These are phyloP conservation scores for Cyclanthera cordifolia DNA, from an alignment of 306 rosid species.

Conservation along the genomic window DNA sequence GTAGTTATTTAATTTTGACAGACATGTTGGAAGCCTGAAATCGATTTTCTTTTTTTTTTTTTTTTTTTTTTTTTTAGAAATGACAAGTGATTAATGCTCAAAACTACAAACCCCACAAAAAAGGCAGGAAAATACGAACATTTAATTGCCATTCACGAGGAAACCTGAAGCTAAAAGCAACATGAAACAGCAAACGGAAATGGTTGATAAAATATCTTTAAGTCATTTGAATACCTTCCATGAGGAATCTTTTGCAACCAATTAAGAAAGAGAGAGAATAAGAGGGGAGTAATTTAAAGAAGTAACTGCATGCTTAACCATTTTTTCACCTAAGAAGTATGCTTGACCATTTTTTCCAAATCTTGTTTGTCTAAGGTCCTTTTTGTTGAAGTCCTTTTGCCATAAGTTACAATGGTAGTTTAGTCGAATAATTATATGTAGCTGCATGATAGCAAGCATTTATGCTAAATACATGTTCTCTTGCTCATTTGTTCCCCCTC, in stretches of 20 bases:
- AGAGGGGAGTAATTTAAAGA: not conserved
- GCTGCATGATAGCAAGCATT: not conserved
- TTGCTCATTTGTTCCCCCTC: not conserved
- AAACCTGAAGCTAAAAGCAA: not conserved
- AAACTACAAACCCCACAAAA: too few species aligned
- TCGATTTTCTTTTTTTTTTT: too few species aligned
- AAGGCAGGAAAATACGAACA: not conserved
- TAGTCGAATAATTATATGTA: not conserved
- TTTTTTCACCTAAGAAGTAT: not conserved
- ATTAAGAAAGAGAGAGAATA: conserved; percentile 2
- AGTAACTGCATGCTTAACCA: not conserved
- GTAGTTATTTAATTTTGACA: not conserved
- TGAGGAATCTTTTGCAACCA: not conserved
- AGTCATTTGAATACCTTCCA: not conserved
- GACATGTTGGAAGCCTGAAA: not conserved
- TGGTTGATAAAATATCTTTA: not conserved
- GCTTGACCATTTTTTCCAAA: not conserved
- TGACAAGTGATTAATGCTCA: too few species aligned
- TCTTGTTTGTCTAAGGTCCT: not conserved
- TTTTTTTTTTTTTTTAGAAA: too few species aligned
- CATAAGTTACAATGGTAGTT: not conserved
- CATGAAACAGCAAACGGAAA: not conserved
- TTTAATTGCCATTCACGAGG: not conserved
- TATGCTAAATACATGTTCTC: not conserved
- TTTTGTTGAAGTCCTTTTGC: not conserved